Conservation (phyloP, 75 land plant species). For the Sequoia sempervirens region DNA sequence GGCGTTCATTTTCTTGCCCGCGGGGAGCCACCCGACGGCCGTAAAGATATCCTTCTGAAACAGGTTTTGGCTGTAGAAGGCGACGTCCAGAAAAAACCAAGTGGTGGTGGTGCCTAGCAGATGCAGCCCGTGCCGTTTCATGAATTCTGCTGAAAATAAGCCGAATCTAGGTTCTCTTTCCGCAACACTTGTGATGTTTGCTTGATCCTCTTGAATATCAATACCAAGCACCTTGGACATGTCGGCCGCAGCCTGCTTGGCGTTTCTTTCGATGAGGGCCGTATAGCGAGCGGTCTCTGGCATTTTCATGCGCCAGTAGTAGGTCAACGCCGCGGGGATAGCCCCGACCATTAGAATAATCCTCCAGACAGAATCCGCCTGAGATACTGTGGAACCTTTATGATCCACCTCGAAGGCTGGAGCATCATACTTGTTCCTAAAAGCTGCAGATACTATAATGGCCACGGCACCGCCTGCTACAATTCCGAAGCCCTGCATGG, state of each 20-base stretch:
- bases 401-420: slow-evolving; percentile 22
- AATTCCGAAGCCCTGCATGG: slow-evolving; percentile 52
- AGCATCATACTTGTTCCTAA: slow-evolving; percentile 14
- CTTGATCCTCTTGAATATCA: slow-evolving; percentile 28
- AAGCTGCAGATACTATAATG: slow-evolving; percentile 33
- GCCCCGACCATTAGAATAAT: slow-evolving; percentile 46
- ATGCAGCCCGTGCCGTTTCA: slow-evolving; percentile 42
- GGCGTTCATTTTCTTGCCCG: slow-evolving; percentile 24
- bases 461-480: slow-evolving; percentile 42
- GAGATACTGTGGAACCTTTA: slow-evolving; percentile 30
- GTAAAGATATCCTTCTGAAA: slow-evolving; percentile 45
- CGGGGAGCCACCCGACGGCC: slow-evolving; percentile 39
- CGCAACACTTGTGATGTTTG: slow-evolving; percentile 11
- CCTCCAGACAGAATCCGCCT: slow-evolving; percentile 53
- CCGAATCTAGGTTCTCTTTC: slow-evolving; percentile 10
- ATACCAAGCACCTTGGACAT: slow-evolving; percentile 44
- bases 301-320: slow-evolving; percentile 54
- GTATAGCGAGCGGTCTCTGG: slow-evolving; percentile 59
- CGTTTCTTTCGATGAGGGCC: slow-evolving; percentile 33
- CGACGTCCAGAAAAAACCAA: slow-evolving; percentile 62
- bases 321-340: slow-evolving; percentile 40
- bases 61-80: slow-evolving; percentile 44
- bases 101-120: slow-evolving; percentile 56
- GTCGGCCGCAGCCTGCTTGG: slow-evolving; percentile 43
- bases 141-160: slow-evolving; percentile 40